phyloP scores from a whole-genome alignment of 2,329 filamentous ascomycete genomes.

The Rhynchosporium graminicola region DNA sequence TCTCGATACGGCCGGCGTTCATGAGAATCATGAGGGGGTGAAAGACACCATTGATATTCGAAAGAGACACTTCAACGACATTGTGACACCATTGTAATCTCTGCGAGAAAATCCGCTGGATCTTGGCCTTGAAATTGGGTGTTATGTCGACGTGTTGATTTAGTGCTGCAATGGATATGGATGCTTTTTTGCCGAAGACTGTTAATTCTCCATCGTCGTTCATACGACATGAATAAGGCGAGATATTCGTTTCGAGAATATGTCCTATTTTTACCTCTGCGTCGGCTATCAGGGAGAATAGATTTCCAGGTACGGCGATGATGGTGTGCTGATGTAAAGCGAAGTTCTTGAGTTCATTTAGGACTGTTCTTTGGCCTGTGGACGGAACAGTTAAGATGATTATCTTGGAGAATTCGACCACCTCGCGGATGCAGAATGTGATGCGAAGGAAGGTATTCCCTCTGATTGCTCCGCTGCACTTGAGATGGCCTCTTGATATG shows the following conservation, averaged over 20 bases:
- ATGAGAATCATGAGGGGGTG: conserved; percentile 29
- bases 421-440: conserved; percentile 18
- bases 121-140: background rate
- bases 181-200: conserved; percentile 19
- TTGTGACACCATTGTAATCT: conserved; percentile 22
- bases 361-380: conserved; percentile 20
- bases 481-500: conserved; percentile 13
- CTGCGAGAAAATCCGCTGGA: conserved; percentile 18
- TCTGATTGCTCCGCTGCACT: conserved; percentile 5
- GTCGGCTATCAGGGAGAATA: conserved; percentile 18
- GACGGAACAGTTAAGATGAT: conserved; percentile 24
- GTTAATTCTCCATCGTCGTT: conserved; percentile 13
- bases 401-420: conserved; percentile 19
- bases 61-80: conserved; percentile 24
- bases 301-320: conserved; percentile 19
- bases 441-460: background rate
- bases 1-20: conserved; percentile 28
- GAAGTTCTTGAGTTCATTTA: conserved; percentile 15
- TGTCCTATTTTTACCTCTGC: conserved; percentile 6
- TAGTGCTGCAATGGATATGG: conserved; percentile 17
- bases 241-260: conserved; percentile 21
- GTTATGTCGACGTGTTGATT: background rate
- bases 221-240: conserved; percentile 20
- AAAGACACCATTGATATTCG: conserved; percentile 29
- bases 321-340: conserved; percentile 12